Percentiles rank a stretch among this genome's conserved stretches.
These are phyloP conservation scores for Pythium aristosporum DNA, from an alignment of 352 stramenopile genomes.

Conservation along the genomic window DNA sequence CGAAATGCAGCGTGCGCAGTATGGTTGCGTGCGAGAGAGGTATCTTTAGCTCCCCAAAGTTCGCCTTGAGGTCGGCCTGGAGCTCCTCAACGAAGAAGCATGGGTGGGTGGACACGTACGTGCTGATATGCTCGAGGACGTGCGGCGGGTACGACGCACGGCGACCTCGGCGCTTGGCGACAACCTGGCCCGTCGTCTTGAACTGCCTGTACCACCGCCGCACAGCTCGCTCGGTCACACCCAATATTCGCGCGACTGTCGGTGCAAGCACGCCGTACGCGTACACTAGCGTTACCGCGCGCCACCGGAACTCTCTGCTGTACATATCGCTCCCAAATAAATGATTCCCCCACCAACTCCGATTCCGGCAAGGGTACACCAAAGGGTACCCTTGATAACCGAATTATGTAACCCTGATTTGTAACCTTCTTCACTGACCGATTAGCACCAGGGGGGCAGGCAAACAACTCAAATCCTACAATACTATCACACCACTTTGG, in stretches of 20 bases:
- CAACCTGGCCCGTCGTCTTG: neutral
- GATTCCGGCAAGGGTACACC: too few relatives aligned
- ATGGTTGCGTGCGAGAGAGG: neutral
- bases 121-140: neutral
- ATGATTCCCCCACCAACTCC: too few relatives aligned
- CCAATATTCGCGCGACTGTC: neutral
- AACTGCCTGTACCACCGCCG: neutral
- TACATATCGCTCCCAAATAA: neutral
- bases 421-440: too few relatives aligned
- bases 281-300: neutral
- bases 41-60: neutral
- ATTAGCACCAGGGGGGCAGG: too few relatives aligned
- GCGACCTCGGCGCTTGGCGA: neutral
- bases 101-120: neutral
- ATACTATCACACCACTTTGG: too few relatives aligned
- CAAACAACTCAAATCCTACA: too few relatives aligned
- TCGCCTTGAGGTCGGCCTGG: neutral
- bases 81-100: constrained; percentile 10
- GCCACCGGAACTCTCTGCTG: neutral
- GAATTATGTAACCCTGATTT: too few relatives aligned
- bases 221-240: neutral
- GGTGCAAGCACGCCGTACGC: neutral
- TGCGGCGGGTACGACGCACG: neutral
- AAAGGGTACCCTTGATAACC: too few relatives aligned
- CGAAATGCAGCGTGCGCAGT: neutral